A percentile compares a stretch with the other conserved stretches of the same genome.
phyloP scores from a whole-genome alignment of 2,329 filamentous ascomycete species.

The Teratosphaeriaceae sp. region DNA sequence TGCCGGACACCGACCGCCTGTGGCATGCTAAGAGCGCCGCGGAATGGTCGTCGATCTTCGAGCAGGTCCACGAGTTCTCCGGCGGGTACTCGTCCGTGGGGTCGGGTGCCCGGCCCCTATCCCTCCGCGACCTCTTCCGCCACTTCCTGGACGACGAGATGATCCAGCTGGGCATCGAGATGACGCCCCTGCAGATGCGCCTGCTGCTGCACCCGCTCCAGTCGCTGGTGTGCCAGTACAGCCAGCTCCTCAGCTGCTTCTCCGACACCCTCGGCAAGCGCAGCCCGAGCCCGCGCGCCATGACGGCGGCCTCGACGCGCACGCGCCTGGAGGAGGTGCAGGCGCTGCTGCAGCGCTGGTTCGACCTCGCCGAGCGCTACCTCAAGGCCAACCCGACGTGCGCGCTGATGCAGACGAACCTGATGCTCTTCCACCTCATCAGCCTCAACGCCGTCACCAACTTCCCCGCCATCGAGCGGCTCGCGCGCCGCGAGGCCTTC shows the following conservation, averaged over 20 bases:
- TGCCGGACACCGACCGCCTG: conserved; percentile 56
- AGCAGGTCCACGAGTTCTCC: conserved; percentile 51
- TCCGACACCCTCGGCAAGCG: conserved; percentile 47
- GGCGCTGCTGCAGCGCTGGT: conserved; percentile 58
- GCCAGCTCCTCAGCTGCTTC: conserved; percentile 60
- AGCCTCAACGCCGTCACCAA: conserved; percentile 62
- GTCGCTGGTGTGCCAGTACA: conserved; percentile 56
- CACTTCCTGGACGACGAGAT: conserved; percentile 61
- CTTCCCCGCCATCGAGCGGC: conserved; percentile 60
- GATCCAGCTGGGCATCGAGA: conserved; percentile 43
- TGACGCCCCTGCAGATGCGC: conserved; percentile 55
- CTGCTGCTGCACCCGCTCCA: conserved; percentile 63
- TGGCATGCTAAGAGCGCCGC: conserved; percentile 55
- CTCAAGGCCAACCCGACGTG: conserved; percentile 52
- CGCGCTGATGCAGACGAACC: conserved; percentile 55
- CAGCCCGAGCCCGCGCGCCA: conserved; percentile 37
- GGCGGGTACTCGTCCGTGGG: conserved; percentile 49
- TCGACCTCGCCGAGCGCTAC: conserved; percentile 54
- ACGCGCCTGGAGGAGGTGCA: conserved; percentile 59
- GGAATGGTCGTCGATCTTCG: conserved; percentile 55
- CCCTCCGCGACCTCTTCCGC: conserved; percentile 59
- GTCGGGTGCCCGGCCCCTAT: conserved; percentile 48
- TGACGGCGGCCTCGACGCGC: conserved; percentile 55
- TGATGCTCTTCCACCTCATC: conserved; percentile 65
- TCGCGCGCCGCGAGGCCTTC: conserved; percentile 56